Evolutionary conservation across 179 eudicot species (phyloP).

Genomic region (Amaranthus tricolor): DNA sequence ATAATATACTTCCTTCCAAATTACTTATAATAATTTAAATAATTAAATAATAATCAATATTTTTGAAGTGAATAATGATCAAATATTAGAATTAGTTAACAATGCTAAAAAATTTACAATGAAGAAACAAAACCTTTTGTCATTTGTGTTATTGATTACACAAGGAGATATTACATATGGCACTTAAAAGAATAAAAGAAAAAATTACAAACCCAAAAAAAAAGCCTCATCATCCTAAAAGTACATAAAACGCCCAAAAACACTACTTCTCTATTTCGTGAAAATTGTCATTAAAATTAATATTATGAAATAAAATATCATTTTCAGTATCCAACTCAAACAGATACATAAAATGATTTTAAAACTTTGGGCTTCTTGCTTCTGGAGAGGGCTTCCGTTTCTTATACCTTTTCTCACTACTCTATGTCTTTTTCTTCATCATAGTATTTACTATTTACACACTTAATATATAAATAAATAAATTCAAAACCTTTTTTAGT

Average conservation of each 20-base stretch:
- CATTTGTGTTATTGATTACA: constrained; percentile 18
- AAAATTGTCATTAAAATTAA: too few relatives aligned
- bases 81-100: not conserved
- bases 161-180: constrained; percentile 9
- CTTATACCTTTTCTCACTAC: constrained; percentile 21
- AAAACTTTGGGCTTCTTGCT: constrained; percentile 53
- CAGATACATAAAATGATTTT: not conserved
- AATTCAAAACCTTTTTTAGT: not conserved
- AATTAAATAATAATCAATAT: too few relatives aligned
- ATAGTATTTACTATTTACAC: constrained; percentile 12
- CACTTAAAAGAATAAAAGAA: not conserved
- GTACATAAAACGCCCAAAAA: constrained; percentile 33
- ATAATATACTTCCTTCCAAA: too few relatives aligned
- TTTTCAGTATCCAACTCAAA: too few relatives aligned
- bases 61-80: not conserved
- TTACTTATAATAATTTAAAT: too few relatives aligned
- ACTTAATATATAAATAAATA: not conserved
- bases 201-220: not conserved
- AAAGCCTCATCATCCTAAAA: constrained; percentile 62
- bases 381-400: constrained; percentile 59
- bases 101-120: not conserved
- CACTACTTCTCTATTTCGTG: not conserved
- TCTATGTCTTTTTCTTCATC: not conserved
- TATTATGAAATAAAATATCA: too few relatives aligned
- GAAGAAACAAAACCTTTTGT: constrained; percentile 18